Conservation (phyloP, 441 rosid genomes). For the Brassica hybrid region DNA sequence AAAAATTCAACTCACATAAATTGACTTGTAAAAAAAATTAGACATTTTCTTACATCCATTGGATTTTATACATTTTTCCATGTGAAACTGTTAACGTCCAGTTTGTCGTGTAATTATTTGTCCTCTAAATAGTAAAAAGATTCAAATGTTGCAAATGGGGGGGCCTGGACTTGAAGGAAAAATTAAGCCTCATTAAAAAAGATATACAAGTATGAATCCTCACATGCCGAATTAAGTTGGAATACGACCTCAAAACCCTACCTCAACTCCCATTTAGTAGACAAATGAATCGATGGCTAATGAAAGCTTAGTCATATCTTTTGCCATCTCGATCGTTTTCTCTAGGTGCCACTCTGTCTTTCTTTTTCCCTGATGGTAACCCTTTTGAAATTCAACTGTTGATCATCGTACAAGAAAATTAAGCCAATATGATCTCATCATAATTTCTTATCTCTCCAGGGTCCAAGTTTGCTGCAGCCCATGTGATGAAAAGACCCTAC, state of each 20-base stretch:
- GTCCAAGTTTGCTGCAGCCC: conserved; percentile 34
- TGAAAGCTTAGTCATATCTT: conserved; percentile 28
- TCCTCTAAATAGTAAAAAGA: background rate
- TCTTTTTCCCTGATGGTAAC: conserved; percentile 15
- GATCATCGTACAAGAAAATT: conserved; percentile 41
- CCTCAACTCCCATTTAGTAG: conserved; percentile 9
- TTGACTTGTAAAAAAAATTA: background rate
- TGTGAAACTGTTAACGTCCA: conserved; percentile 9
- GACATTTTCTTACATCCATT: background rate
- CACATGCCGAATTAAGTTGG: conserved; percentile 40
- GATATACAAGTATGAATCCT: background rate
- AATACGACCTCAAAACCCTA: conserved; percentile 40
- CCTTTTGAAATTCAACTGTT: conserved; percentile 29
- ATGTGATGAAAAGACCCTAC: conserved; percentile 41
- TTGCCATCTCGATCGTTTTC: conserved; percentile 32
- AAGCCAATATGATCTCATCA: conserved; percentile 29
- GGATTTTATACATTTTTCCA: background rate
- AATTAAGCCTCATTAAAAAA: conserved; percentile 6
- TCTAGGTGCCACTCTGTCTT: conserved; percentile 39
- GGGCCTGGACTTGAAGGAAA: conserved; percentile 13
- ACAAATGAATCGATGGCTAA: conserved; percentile 19
- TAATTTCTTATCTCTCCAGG: conserved; percentile 30
- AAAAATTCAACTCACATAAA: too few species aligned
- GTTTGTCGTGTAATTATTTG: background rate
- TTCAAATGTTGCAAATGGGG: conserved; percentile 28